Evolutionary conservation across 352 stramenopile genomes (phyloP), one percentile per base, ranked within the genome.

Genomic region (Globisporangium nodosum): DNA sequence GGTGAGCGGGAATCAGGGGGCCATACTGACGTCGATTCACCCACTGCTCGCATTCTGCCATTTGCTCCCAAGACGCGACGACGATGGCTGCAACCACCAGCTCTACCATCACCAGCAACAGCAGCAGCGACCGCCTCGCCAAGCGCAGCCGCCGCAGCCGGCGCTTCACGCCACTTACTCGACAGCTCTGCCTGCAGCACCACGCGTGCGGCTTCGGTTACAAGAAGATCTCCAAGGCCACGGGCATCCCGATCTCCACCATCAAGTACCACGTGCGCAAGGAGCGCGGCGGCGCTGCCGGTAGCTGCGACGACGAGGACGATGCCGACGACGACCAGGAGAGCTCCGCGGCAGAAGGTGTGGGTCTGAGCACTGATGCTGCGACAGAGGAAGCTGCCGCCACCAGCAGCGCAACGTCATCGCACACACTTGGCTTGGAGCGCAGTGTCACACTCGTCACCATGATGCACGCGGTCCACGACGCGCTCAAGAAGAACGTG

Each of bases 201-300:
- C 35, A 64, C 46, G 58, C 58, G 4, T 21, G 58, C 52, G 58
- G 58, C 24, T 64, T 60, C 33, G 58, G 58, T 13, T 64, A 64
- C 46, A 64, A 64, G 45, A 49, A 45, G 24, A 64, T 64, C 45
- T 64, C 58, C 24, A 64, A 64, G 49, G 45, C 43, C 6, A 64
- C 58, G 13, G 52, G 58, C 52, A 64, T 64, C n/a, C 58, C 58
- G 18, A 64, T 60, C 35, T 64, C 58, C 11, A 64, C 58, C 31
- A 64, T 64, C 52, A 64, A 64, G 45, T 64, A 64, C 27, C 58
- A 64, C 52, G 47, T 64, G 15, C 58, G 52, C 37, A 64, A 64
- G 5, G 33, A 64, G 37, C 58, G 45, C 45, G 27, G 33, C 5
- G 16, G 27, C 24, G 13, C 20, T 3, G 21, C 11, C 31, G 13